A percentile compares a stretch with the other conserved stretches of the same genome.
Conservation (phyloP, 768 basidiomycete species). For the Podaxis mareebaensis region DNA sequence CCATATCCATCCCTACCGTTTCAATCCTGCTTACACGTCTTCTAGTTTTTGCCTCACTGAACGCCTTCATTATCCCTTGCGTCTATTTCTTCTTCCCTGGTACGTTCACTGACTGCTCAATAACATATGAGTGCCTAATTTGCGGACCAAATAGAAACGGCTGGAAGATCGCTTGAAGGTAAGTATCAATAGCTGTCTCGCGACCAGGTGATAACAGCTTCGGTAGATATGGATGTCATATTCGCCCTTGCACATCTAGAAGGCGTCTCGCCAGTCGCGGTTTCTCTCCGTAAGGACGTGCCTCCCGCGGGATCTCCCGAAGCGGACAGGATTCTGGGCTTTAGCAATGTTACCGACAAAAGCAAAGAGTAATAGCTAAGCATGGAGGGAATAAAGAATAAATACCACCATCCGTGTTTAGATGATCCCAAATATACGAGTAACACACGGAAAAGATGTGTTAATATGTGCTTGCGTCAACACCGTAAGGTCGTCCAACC, state of each 20-base stretch:
- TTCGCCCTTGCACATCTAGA: slow-evolving; percentile 47
- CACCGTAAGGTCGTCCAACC: slow-evolving; percentile 14
- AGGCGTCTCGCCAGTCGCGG: slow-evolving; percentile 42
- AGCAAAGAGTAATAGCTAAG: slow-evolving; percentile 32
- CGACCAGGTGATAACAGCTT: neutral
- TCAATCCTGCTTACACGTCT: neutral
- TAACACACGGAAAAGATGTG: neutral
- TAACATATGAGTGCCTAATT: neutral
- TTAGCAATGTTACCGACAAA: slow-evolving; percentile 23
- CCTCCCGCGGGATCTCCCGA: slow-evolving; percentile 45
- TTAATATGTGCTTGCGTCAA: slow-evolving; percentile 13
- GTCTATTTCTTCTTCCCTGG: slow-evolving; percentile 61
- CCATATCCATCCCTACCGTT: neutral
- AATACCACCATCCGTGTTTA: slow-evolving; percentile 3
- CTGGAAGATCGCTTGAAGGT: slow-evolving; percentile 58
- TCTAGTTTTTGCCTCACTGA: slow-evolving; percentile 54
- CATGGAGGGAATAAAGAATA: neutral
- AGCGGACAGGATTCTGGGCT: slow-evolving; percentile 44
- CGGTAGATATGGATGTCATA: slow-evolving; percentile 45
- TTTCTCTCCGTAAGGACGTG: slow-evolving; percentile 45
- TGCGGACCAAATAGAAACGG: slow-evolving; percentile 41
- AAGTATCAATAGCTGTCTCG: neutral
- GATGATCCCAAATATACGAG: neutral
- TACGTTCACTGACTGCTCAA: slow-evolving; percentile 11
- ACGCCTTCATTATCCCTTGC: slow-evolving; percentile 55